phyloP scores from a whole-genome alignment of 1,284 basidiomycete species.

The Prillingera fragicola region DNA sequence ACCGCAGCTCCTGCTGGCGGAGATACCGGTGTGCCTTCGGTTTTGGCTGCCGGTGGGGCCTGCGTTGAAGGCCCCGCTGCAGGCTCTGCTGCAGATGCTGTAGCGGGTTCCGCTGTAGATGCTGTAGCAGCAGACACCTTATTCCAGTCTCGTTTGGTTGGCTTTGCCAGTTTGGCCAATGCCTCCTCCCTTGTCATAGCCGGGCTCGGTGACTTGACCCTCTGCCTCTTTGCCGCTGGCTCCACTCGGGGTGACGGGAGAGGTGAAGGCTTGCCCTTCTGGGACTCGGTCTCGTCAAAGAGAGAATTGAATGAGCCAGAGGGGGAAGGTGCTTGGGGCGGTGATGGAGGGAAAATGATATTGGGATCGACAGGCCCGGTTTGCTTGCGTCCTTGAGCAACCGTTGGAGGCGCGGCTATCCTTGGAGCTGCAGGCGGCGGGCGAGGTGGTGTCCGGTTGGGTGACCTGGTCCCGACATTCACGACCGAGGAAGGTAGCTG shows the following conservation, averaged over 20 bases:
- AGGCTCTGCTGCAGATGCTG: neutral
- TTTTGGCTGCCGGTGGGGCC: neutral
- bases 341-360: neutral
- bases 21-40: no score
- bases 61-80: no score
- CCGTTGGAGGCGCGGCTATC: neutral
- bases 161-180: neutral
- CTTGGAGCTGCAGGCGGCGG: neutral
- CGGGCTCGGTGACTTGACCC: neutral
- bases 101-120: neutral
- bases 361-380: neutral
- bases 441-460: no score
- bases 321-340: neutral
- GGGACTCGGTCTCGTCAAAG: conserved; percentile 6
- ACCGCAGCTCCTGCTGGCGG: no score
- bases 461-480: no score
- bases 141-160: neutral
- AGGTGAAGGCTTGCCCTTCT: neutral
- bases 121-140: neutral
- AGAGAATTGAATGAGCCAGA: conserved; percentile 3
- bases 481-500: no score
- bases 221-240: neutral
- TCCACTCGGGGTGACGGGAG: no score
- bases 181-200: neutral
- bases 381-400: no score